These are phyloP conservation scores for Bjerkandera adusta DNA, from an alignment of 1,284 basidiomycete species.

Conservation along the genomic window DNA sequence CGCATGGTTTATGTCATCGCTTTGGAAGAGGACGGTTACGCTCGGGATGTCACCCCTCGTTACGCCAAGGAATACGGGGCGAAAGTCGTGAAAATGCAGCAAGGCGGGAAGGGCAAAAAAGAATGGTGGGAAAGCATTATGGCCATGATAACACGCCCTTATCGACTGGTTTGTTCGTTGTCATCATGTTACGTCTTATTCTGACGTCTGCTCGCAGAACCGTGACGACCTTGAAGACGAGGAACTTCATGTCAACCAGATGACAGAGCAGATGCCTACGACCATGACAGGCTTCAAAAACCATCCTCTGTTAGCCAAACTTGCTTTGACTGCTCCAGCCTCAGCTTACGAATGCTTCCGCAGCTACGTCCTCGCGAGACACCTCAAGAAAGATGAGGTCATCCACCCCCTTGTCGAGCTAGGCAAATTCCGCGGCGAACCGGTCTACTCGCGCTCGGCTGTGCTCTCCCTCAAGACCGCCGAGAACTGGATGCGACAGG, in stretches of 20 bases:
- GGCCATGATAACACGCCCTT: constrained; percentile 64
- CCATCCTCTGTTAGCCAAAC: constrained; percentile 75
- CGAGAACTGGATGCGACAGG: constrained; percentile 94
- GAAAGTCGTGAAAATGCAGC: constrained; percentile 82
- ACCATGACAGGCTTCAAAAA: constrained; percentile 93
- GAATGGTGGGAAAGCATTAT: constrained; percentile 88
- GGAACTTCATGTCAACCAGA: constrained; percentile 79
- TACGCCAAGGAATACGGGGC: constrained; percentile 84
- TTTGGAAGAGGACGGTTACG: constrained; percentile 88
- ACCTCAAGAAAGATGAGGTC: constrained; percentile 87
- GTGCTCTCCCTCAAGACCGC: constrained; percentile 86
- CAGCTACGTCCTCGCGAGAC: constrained; percentile 87
- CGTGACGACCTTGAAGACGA: constrained; percentile 94
- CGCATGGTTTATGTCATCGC: constrained; percentile 93
- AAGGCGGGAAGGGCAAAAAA: constrained; percentile 65
- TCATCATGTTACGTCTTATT: too few relatives aligned
- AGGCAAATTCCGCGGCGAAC: constrained; percentile 90
- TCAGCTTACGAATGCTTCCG: constrained; percentile 12
- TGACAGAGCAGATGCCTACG: constrained; percentile 93
- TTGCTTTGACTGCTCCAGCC: constrained; percentile 9
- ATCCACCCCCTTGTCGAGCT: constrained; percentile 84
- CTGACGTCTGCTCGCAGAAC: too few relatives aligned
- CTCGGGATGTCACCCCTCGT: constrained; percentile 71
- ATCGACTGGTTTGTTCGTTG: constrained; percentile 63
- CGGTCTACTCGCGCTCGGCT: constrained; percentile 86